Evolutionary conservation across 805 yeast species (phyloP).

Genomic region (Lipomyces sp.): DNA sequence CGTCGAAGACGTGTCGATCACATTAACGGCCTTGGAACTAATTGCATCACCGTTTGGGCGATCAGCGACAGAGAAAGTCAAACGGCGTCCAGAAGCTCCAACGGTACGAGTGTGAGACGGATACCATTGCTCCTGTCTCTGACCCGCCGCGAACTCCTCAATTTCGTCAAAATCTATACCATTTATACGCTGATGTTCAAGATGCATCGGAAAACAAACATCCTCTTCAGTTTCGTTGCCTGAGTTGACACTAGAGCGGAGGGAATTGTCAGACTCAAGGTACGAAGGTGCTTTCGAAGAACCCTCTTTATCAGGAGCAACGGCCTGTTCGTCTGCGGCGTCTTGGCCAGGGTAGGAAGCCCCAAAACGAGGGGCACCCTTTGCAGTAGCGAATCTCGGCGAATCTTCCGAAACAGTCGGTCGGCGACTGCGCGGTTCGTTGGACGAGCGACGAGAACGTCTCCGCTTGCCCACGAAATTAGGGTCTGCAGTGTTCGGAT

Average conservation of each 20-base stretch:
- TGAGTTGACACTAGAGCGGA: constrained; percentile 35
- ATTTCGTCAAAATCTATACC: constrained; percentile 92
- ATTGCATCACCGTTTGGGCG: constrained; percentile 4
- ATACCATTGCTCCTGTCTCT: constrained; percentile 43
- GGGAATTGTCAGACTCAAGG: constrained; percentile 27
- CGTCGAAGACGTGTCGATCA: not conserved
- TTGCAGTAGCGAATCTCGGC: not conserved
- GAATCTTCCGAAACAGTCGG: not conserved
- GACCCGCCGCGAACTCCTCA: constrained; percentile 63
- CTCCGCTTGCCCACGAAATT: not conserved
- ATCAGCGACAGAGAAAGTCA: constrained; percentile 22
- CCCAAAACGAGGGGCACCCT: not conserved
- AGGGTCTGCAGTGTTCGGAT: constrained; percentile 3
- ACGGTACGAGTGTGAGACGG: constrained; percentile 29
- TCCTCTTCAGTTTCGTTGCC: constrained; percentile 91
- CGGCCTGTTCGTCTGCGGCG: constrained; percentile 2
- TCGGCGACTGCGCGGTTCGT: not conserved
- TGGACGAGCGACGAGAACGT: constrained; percentile 14
- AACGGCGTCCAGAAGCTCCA: constrained; percentile 28
- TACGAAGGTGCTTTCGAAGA: not conserved
- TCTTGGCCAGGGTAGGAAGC: constrained; percentile 5
- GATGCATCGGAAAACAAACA: constrained; percentile 94
- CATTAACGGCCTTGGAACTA: constrained; percentile 9
- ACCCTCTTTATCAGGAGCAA: not conserved
- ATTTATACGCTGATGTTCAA: constrained; percentile 53